Conservation (phyloP, 1,284 basidiomycete genomes). For the Cystobasidiaceae sp. region DNA sequence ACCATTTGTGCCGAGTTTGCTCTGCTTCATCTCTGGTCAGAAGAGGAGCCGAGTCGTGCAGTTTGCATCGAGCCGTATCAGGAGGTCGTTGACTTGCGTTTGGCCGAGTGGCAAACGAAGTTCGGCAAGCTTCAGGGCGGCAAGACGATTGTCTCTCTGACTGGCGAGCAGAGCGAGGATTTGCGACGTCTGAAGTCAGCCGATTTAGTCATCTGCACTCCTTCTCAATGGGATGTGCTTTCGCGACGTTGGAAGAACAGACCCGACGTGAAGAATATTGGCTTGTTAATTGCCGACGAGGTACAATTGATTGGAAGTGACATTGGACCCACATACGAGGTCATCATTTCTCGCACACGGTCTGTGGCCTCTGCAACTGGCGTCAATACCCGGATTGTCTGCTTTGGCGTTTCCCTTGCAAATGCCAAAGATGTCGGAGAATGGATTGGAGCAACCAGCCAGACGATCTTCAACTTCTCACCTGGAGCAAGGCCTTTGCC, state of each 20-base stretch:
- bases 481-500: constrained; percentile 90
- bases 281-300: constrained; percentile 90
- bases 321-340: constrained; percentile 92
- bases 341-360: constrained; percentile 86
- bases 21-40: constrained; percentile 82
- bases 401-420: constrained; percentile 88
- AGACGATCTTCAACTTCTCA: constrained; percentile 96
- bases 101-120: constrained; percentile 81
- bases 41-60: constrained; percentile 72
- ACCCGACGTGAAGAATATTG: constrained; percentile 92
- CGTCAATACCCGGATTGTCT: constrained; percentile 83
- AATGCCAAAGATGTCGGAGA: constrained; percentile 94
- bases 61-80: constrained; percentile 96
- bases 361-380: constrained; percentile 90
- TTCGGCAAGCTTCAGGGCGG: constrained; percentile 76
- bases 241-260: constrained; percentile 92
- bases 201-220: constrained; percentile 86
- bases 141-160: constrained; percentile 87
- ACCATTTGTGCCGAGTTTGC: constrained; percentile 97
- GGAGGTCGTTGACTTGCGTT: constrained; percentile 89
- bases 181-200: constrained; percentile 84
- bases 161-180: constrained; percentile 92
- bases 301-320: constrained; percentile 83
- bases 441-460: constrained; percentile 91
- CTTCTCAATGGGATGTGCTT: constrained; percentile 90